phyloP scores from a whole-genome alignment of 441 rosid genomes.

The Pelargonium australe region DNA sequence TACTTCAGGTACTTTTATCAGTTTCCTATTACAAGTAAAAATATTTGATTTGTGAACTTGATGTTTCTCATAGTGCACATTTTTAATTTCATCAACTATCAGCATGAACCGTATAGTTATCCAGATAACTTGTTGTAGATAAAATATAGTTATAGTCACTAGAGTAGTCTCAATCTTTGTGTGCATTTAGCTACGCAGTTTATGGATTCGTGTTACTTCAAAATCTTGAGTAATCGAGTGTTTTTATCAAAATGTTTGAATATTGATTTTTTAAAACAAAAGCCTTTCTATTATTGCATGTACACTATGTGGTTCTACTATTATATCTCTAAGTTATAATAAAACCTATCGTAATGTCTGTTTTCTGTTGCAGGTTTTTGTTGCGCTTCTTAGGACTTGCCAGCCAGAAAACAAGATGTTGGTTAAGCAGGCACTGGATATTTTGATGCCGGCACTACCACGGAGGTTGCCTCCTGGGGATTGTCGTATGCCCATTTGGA shows the following conservation, averaged over 20 bases:
- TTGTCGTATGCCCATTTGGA: slow-evolving; percentile 99
- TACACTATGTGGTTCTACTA: neutral
- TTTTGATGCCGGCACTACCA: slow-evolving; percentile 96
- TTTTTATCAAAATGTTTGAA: neutral
- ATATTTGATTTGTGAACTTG: neutral
- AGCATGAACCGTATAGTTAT: neutral
- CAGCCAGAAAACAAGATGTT: slow-evolving; percentile 95
- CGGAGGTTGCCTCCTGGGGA: slow-evolving; percentile 90
- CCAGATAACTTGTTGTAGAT: neutral
- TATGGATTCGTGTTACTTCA: neutral
- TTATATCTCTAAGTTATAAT: neutral
- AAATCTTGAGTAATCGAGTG: too few relatives aligned
- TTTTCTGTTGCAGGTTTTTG: slow-evolving; percentile 73
- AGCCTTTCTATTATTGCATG: neutral
- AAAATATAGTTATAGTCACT: neutral
- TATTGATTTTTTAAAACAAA: neutral
- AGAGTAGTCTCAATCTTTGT: neutral
- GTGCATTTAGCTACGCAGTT: neutral
- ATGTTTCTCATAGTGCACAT: neutral
- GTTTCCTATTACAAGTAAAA: neutral
- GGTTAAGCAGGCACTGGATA: slow-evolving; percentile 99
- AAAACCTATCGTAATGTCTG: slow-evolving; percentile 14
- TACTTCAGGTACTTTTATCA: slow-evolving; percentile 69
- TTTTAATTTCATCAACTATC: neutral
- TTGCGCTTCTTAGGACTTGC: slow-evolving; percentile 96